Evolutionary conservation across 495 filamentous ascomycete genomes (phyloP).

Genomic region (Penicillium canariense): DNA sequence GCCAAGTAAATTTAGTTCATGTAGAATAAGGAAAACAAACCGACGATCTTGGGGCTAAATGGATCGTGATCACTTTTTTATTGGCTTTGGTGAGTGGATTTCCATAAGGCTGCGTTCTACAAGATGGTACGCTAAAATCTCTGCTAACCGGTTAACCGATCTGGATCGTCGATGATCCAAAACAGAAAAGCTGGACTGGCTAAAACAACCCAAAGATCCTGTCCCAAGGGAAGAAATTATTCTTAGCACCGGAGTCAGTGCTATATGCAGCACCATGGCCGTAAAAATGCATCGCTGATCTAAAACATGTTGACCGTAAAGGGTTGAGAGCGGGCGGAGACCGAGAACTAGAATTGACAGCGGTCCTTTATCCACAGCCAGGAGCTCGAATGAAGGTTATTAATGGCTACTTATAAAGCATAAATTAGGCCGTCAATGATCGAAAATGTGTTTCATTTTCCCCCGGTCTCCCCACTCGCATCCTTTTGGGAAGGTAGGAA

Average conservation of each 20-base stretch:
- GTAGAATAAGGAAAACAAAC: constrained; percentile 2
- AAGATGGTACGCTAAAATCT: constrained; percentile 2
- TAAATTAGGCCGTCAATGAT: not conserved
- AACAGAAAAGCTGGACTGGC: not conserved
- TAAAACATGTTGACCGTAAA: no score
- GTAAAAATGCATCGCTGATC: no score
- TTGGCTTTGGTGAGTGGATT: not conserved
- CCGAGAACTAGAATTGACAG: not conserved
- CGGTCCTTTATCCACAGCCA: not conserved
- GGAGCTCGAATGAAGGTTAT: not conserved
- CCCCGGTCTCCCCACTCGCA: not conserved
- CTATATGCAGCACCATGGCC: no score
- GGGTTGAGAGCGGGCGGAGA: no score
- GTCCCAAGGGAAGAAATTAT: not conserved
- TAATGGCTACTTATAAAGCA: not conserved
- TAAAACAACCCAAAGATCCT: not conserved
- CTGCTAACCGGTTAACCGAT: constrained; percentile 5
- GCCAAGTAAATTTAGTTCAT: not conserved
- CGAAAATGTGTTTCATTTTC: not conserved
- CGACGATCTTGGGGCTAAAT: constrained; percentile 1
- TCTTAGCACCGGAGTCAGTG: no score
- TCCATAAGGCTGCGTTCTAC: constrained; percentile 3
- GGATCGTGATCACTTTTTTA: not conserved
- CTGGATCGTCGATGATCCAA: not conserved
- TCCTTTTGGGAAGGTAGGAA: not conserved